Percentiles rank a stretch among this genome's conserved stretches.
Conservation (phyloP, 176 grass and related monocot genomes). For the Musa troglodytarum region DNA sequence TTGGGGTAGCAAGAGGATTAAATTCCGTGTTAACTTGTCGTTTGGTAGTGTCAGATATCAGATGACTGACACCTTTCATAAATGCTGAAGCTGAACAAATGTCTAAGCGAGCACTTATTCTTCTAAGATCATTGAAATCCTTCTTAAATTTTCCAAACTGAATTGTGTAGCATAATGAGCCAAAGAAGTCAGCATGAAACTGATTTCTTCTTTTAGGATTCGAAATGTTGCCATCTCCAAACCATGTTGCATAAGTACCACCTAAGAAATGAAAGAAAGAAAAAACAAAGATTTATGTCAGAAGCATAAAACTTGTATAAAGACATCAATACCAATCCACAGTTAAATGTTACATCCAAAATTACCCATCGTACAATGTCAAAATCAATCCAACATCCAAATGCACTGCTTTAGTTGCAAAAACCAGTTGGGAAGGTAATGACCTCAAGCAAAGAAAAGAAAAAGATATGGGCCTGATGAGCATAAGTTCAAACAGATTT, state of each 20-base stretch:
- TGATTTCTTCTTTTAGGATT: neutral
- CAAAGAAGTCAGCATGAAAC: constrained; percentile 19
- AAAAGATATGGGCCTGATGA: neutral
- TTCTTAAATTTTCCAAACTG: constrained; percentile 28
- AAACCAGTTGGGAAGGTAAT: neutral
- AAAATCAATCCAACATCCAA: neutral
- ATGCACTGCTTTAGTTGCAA: neutral
- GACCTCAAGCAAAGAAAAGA: neutral
- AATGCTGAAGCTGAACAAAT: constrained; percentile 31
- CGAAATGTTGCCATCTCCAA: constrained; percentile 9
- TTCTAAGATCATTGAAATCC: constrained; percentile 31
- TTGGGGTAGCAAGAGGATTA: constrained; percentile 27
- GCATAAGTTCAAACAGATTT: too few species aligned
- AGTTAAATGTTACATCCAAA: neutral
- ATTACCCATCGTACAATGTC: neutral
- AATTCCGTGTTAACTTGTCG: constrained; percentile 9
- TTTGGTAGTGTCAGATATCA: constrained; percentile 7
- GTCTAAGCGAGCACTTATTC: constrained; percentile 31
- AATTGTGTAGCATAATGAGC: constrained; percentile 26
- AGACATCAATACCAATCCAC: neutral
- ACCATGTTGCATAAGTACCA: constrained; percentile 21
- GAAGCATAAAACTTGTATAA: neutral
- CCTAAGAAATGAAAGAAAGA: constrained; percentile 1
- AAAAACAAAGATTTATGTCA: neutral
- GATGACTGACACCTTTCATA: constrained; percentile 8